Evolutionary conservation across 225 moss, liverwort and hornwort genomes (phyloP).

Genomic region (Straminergon stramineum): DNA sequence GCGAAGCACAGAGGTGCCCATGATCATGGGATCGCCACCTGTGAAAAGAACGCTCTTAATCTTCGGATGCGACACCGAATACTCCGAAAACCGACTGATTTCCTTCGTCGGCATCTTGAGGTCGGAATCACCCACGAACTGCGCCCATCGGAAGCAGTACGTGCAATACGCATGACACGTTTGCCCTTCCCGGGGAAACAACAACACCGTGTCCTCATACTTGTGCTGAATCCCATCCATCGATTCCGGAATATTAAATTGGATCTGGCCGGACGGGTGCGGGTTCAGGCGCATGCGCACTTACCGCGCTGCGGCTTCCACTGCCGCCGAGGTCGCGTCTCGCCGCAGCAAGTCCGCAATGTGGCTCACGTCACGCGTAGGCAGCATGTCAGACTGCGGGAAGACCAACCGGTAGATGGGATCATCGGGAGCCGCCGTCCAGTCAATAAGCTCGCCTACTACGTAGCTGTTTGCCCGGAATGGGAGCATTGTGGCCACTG

Average conservation of each 20-base stretch:
- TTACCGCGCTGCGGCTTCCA: background rate
- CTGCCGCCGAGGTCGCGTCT: background rate
- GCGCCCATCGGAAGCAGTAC: background rate
- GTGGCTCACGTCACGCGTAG: background rate
- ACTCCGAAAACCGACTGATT: background rate
- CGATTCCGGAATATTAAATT: background rate
- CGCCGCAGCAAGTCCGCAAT: background rate
- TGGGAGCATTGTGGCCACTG: background rate
- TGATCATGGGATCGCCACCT: background rate
- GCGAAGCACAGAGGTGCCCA: background rate
- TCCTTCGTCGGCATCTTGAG: background rate
- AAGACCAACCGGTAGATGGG: slow-evolving; percentile 2
- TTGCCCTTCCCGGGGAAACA: background rate
- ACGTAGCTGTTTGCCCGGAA: background rate
- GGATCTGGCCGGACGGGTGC: background rate
- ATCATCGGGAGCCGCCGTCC: background rate
- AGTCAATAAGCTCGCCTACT: background rate
- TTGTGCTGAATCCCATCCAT: background rate
- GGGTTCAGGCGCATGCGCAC: background rate
- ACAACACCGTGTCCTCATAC: background rate
- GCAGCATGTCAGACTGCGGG: background rate
- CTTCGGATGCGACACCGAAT: background rate
- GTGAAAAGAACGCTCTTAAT: background rate
- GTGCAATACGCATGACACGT: background rate
- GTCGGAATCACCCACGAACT: background rate